These are phyloP conservation scores for Begonia masoniana DNA, from an alignment of 306 rosid genomes.

Conservation along the genomic window DNA sequence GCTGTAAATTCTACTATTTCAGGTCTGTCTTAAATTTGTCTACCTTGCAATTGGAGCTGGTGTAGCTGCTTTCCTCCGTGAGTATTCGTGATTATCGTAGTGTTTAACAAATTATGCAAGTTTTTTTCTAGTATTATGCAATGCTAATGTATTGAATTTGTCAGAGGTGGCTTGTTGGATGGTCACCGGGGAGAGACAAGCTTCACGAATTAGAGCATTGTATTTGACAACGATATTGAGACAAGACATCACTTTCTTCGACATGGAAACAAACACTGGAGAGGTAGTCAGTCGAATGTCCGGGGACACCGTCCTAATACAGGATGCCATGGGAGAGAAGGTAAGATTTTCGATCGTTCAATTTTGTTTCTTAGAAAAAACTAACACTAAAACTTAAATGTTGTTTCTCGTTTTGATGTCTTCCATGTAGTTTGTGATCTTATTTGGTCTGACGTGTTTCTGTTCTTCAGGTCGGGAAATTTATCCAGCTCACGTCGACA, in stretches of 20 bases:
- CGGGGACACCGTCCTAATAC: slow-evolving; percentile 19
- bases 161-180: slow-evolving; percentile 24
- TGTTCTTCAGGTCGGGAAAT: slow-evolving; percentile 17
- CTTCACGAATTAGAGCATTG: slow-evolving; percentile 13
- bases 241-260: slow-evolving; percentile 21
- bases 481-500: slow-evolving; percentile 12
- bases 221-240: slow-evolving; percentile 15
- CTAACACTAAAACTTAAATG: background rate
- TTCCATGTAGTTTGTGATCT: no score
- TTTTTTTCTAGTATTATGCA: background rate
- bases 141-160: background rate
- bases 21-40: slow-evolving; percentile 43
- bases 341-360: background rate
- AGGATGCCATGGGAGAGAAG: slow-evolving; percentile 26
- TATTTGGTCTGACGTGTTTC: background rate
- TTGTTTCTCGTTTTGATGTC: no score
- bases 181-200: slow-evolving; percentile 22
- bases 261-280: slow-evolving; percentile 17
- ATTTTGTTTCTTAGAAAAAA: background rate
- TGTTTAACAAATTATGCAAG: background rate
- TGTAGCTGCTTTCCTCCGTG: slow-evolving; percentile 42
- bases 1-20: background rate
- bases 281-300: slow-evolving; percentile 20
- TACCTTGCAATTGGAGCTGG: slow-evolving; percentile 57
- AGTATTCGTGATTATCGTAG: slow-evolving; percentile 9